Conservation (phyloP, 129 eudicot genomes). For the Flaveria bidentis region DNA sequence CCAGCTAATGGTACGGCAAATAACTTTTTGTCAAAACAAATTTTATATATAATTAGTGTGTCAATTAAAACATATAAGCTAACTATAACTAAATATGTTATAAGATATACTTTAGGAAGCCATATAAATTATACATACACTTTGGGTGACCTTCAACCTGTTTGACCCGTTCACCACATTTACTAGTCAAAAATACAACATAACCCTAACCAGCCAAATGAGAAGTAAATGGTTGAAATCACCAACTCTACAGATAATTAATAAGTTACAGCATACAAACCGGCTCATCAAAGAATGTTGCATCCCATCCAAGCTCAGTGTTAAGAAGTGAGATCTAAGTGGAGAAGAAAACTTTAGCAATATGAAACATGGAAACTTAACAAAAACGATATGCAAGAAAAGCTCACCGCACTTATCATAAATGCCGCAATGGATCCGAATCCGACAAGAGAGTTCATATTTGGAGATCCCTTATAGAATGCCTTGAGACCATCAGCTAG, state of each 20-base stretch:
- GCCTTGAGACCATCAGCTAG: constrained; percentile 80
- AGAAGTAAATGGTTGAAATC: neutral
- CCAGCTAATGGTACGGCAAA: neutral
- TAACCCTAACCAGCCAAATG: neutral
- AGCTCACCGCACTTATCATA: constrained; percentile 71
- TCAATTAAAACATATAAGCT: neutral
- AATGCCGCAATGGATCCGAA: constrained; percentile 93
- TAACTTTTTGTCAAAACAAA: neutral
- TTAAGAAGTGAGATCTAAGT: constrained; percentile 80
- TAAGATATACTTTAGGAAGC: neutral
- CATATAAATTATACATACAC: neutral
- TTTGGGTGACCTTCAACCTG: neutral
- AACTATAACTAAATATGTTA: neutral
- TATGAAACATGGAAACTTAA: constrained; percentile 14
- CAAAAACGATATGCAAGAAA: constrained; percentile 19
- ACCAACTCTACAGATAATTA: neutral
- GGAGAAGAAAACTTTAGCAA: constrained; percentile 24
- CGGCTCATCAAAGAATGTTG: constrained; percentile 94
- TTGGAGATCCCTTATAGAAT: constrained; percentile 80
- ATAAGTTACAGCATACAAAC: constrained; percentile 47
- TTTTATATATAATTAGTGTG: neutral
- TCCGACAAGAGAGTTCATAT: constrained; percentile 97
- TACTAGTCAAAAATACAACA: neutral
- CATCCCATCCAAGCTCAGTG: constrained; percentile 92
- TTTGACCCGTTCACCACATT: neutral